Base-by-base conservation (phyloP, 2,329 filamentous ascomycete genomes). In the Aschersonia sp. region DNA sequence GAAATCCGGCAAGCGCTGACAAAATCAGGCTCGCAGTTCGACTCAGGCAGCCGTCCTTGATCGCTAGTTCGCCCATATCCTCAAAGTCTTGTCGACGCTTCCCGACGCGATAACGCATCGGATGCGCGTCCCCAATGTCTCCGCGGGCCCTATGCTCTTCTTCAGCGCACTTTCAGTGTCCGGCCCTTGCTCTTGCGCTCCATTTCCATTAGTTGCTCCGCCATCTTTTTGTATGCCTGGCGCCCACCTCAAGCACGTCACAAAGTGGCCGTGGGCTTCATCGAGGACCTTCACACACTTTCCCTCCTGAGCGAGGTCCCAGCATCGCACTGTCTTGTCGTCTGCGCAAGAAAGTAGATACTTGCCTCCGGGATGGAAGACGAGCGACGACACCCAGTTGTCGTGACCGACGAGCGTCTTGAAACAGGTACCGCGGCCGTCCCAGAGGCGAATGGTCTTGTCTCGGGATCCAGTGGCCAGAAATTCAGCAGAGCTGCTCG, bases 341-440 rank as follows among this genome's bases (percentile, higher is more conserved):
- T 97, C 91, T 12, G 84, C 78, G 28, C 85, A 86, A 5, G 84
- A 89, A 5, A 97, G 68, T 1, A 97, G 74, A 58, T 92, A 96
- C 65, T 91, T 94, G 43, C 91, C 91, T 6, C 87, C 85, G 0
- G 91, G 91, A 58, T 96, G 91, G 63, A 95, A 97, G 7, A 88
- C 80, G 5, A 96, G 66, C 1, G 77, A 84, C 32, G 88, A 80
- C 6, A 97, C 80, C 91, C 91, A 97, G 61, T 96, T 96, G 62
- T 96, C 89, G 61, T 96, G 91, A 2, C 91, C 91, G 1, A 80
- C 69, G 1, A 97, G 71, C 0, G 85, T 92, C 62, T 88, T 91
- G 60, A 96, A 80, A 53, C 87, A 78, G 9, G 83, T 88, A 32
- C 91, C 91, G 47, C 88, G 78, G 9, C 82, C 77, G 61, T 95